Conservation (phyloP, 805 yeast species). For the Saccharomycopsis fodiens region DNA sequence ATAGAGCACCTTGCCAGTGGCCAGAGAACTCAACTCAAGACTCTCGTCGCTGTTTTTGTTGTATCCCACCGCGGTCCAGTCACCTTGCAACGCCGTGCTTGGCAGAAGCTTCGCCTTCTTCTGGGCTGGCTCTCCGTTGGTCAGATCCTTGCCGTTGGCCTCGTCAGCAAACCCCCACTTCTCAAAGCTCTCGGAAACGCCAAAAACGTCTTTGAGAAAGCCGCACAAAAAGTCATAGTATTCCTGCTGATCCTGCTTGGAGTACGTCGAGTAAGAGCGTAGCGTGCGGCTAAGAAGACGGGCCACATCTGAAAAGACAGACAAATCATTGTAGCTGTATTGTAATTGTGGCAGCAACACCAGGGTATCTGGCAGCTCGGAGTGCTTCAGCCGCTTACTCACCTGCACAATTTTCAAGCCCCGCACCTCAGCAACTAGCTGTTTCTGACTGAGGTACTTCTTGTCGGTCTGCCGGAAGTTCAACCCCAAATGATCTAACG, state of each 20-base stretch:
- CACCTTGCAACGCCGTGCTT: constrained; percentile 26
- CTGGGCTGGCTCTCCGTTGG: constrained; percentile 24
- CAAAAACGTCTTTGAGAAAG: constrained; percentile 4
- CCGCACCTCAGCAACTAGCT: constrained; percentile 81
- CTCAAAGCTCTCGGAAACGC: neutral
- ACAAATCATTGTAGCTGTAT: constrained; percentile 56
- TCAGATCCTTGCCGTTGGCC: constrained; percentile 8
- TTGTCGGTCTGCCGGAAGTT: constrained; percentile 96
- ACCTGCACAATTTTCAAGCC: constrained; percentile 71
- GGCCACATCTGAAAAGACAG: constrained; percentile 66
- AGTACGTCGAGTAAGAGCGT: constrained; percentile 14
- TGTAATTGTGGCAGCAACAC: constrained; percentile 60
- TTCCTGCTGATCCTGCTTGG: constrained; percentile 6
- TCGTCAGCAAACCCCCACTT: constrained; percentile 12
- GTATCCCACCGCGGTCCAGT: constrained; percentile 22
- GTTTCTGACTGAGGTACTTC: constrained; percentile 80
- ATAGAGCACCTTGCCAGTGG: constrained; percentile 50
- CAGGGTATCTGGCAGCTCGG: constrained; percentile 56
- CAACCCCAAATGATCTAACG: constrained; percentile 90
- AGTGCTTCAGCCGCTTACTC: neutral
- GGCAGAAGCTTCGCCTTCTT: constrained; percentile 6
- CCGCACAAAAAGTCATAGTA: constrained; percentile 1
- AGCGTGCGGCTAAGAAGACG: constrained; percentile 61
- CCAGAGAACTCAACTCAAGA: constrained; percentile 21
- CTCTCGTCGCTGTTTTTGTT: constrained; percentile 21